Evolutionary conservation across 805 yeast genomes (phyloP).

Genomic region (Nakazawaea peltata): DNA sequence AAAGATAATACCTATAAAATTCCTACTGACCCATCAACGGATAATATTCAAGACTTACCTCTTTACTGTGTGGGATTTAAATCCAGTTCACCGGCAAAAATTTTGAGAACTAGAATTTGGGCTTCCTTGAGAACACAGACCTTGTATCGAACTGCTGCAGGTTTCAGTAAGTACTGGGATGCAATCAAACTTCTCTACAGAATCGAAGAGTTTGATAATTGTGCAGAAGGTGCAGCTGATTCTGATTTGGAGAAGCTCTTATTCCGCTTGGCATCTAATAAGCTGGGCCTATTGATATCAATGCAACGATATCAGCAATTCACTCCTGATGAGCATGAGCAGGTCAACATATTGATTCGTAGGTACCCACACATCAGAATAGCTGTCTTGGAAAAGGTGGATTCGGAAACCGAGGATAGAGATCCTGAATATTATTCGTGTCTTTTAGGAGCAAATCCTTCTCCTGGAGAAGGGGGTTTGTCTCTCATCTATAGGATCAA

Average conservation of each 20-base stretch:
- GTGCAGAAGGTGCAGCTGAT: conserved; percentile 31
- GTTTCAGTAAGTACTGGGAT: conserved; percentile 69
- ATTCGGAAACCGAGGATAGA: conserved; percentile 30
- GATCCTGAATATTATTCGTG: conserved; percentile 54
- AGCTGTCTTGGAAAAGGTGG: conserved; percentile 45
- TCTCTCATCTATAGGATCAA: conserved; percentile 38
- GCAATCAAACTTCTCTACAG: conserved; percentile 66
- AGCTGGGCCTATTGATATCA: conserved; percentile 73
- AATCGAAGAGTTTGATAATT: conserved; percentile 53
- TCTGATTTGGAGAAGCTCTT: conserved; percentile 51
- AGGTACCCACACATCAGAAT: conserved; percentile 64
- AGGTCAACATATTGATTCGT: conserved; percentile 57
- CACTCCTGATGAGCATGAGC: conserved; percentile 54
- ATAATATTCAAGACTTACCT: conserved; percentile 54
- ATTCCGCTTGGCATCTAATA: conserved; percentile 67
- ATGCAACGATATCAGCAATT: conserved; percentile 80
- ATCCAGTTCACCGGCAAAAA: conserved; percentile 52
- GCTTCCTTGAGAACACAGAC: conserved; percentile 82
- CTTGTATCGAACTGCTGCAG: conserved; percentile 72
- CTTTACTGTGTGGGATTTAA: conserved; percentile 68
- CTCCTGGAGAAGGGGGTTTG: conserved; percentile 39
- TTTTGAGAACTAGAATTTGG: conserved; percentile 77
- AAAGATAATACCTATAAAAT: conserved; percentile 12
- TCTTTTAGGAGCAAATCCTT: conserved; percentile 42
- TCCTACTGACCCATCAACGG: conserved; percentile 25